Percentiles rank a stretch among this genome's conserved stretches.
phyloP scores from a whole-genome alignment of 1,139 yeast genomes.

The Blastobotrys aristatus region DNA sequence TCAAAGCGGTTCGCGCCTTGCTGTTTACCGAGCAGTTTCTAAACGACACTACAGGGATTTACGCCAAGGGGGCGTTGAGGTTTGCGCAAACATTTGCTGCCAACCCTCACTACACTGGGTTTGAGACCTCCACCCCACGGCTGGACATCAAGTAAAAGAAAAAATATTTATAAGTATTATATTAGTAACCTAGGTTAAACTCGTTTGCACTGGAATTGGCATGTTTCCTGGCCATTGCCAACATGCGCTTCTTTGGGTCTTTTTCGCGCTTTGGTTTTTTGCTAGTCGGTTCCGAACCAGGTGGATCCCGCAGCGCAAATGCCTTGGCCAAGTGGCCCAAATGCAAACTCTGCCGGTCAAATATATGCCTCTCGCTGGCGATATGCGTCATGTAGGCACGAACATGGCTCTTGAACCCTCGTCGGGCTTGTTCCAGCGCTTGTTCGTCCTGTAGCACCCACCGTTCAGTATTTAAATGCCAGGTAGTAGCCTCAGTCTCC shows the following conservation, averaged over 20 bases:
- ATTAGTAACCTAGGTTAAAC: constrained; percentile 52
- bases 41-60: constrained; percentile 21
- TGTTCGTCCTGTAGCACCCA: constrained; percentile 69
- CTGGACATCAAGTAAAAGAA: not conserved
- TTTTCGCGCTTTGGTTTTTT: constrained; percentile 9
- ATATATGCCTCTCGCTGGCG: constrained; percentile 66
- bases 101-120: constrained; percentile 16
- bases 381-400: constrained; percentile 97
- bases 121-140: not conserved
- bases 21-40: constrained; percentile 24
- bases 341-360: constrained; percentile 77
- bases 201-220: constrained; percentile 59
- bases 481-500: constrained; percentile 94
- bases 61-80: constrained; percentile 24
- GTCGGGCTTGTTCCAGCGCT: constrained; percentile 61
- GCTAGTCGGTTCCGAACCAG: constrained; percentile 42
- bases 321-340: constrained; percentile 93
- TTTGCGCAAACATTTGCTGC: constrained; percentile 17
- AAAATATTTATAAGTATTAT: not conserved
- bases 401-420: constrained; percentile 82
- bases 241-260: constrained; percentile 56
- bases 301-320: constrained; percentile 91
- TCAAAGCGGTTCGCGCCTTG: constrained; percentile 29
- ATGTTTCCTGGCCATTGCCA: constrained; percentile 65
- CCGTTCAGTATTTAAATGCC: constrained; percentile 88